These are phyloP conservation scores for Lactifluus hygrophoroides DNA, from an alignment of 768 basidiomycete genomes.

Conservation along the genomic window DNA sequence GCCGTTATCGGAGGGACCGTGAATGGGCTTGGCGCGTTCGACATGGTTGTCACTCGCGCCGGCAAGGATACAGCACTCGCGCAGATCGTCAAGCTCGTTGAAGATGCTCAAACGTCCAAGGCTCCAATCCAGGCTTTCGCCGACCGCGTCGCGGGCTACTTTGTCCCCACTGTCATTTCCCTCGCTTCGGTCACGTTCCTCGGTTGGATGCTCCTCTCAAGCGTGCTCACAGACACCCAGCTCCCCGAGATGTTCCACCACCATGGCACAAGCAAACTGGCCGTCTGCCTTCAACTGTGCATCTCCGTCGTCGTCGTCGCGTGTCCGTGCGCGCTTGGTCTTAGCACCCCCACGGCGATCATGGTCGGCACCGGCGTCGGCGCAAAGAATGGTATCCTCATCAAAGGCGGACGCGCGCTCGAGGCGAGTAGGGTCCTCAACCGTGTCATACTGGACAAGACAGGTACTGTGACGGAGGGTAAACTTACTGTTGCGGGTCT, in stretches of 20 bases:
- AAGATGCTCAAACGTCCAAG: conserved; percentile 96
- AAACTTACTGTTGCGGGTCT: conserved; percentile 75
- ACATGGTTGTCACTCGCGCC: conserved; percentile 91
- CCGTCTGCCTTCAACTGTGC: conserved; percentile 91
- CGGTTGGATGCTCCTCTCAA: conserved; percentile 71
- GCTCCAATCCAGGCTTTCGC: conserved; percentile 98
- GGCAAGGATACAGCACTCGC: conserved; percentile 94
- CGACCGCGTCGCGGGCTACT: conserved; percentile 88
- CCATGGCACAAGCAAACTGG: conserved; percentile 77
- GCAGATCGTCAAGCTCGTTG: conserved; percentile 94
- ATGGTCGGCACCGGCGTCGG: conserved; percentile 99
- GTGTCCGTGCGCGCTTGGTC: conserved; percentile 93
- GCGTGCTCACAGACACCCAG: conserved; percentile 41
- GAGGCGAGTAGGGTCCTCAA: conserved; percentile 83
- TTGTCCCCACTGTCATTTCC: conserved; percentile 85
- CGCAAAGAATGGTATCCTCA: conserved; percentile 92
- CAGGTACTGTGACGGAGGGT: conserved; percentile 94
- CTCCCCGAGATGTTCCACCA: conserved; percentile 81
- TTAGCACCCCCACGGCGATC: conserved; percentile 95
- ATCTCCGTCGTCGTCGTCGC: conserved; percentile 98
- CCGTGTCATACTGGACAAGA: conserved; percentile 89
- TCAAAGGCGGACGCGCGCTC: conserved; percentile 93
- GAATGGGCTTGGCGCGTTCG: conserved; percentile 94
- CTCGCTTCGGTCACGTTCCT: conserved; percentile 77
- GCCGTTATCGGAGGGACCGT: conserved; percentile 93